These are phyloP conservation scores for Diutina sp. DNA, from an alignment of 1,139 yeast species.

Conservation along the genomic window DNA sequence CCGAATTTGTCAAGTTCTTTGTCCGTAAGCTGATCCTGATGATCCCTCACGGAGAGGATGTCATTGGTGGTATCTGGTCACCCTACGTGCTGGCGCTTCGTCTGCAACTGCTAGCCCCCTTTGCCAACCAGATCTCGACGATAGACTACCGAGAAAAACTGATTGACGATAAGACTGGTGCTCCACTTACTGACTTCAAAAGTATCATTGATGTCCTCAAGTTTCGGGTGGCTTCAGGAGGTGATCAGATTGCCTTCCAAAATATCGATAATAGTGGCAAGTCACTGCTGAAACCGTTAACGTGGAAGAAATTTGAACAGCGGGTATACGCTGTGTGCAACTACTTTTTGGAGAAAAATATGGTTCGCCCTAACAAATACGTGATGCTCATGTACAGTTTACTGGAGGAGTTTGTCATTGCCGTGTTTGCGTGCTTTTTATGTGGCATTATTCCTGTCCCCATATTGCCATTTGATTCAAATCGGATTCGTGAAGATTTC, in stretches of 20 bases:
- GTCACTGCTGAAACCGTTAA: conserved; percentile 39
- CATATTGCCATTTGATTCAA: conserved; percentile 59
- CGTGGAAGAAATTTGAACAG: conserved; percentile 80
- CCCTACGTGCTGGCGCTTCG: conserved; percentile 52
- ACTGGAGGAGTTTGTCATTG: conserved; percentile 76
- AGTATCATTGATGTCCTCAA: conserved; percentile 65
- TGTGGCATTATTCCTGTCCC: conserved; percentile 79
- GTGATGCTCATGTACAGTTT: conserved; percentile 78
- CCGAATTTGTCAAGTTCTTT: conserved; percentile 75
- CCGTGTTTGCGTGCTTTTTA: conserved; percentile 75
- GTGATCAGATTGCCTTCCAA: conserved; percentile 75
- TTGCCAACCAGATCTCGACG: conserved; percentile 49
- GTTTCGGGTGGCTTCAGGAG: conserved; percentile 61
- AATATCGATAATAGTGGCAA: conserved; percentile 43
- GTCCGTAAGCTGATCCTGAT: conserved; percentile 53
- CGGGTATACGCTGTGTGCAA: conserved; percentile 63
- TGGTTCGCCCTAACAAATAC: conserved; percentile 51
- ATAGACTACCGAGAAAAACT: conserved; percentile 68
- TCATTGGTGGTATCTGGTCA: conserved; percentile 79
- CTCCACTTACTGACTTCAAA: conserved; percentile 59
- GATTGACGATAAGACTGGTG: conserved; percentile 66
- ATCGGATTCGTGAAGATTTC: conserved; percentile 62
- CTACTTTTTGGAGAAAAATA: conserved; percentile 39
- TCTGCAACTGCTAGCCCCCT: conserved; percentile 28
- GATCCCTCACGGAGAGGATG: conserved; percentile 69